These are phyloP conservation scores for Ascochyta lentis DNA, from an alignment of 2,329 filamentous ascomycete species.

Conservation along the genomic window DNA sequence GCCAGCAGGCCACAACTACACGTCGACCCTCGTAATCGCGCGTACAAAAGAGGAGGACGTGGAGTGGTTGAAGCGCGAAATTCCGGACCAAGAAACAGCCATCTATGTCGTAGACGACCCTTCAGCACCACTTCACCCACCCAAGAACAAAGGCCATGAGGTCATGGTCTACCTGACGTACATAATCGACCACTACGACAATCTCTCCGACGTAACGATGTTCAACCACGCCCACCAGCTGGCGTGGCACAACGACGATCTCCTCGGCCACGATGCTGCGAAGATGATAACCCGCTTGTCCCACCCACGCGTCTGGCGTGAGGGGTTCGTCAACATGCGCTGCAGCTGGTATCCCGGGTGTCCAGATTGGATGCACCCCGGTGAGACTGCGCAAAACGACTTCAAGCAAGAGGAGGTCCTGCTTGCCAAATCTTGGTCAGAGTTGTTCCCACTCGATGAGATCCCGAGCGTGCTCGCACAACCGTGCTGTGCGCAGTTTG, in stretches of 20 bases:
- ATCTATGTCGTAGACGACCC: constrained; percentile 63
- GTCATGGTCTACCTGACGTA: constrained; percentile 68
- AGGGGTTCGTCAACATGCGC: constrained; percentile 63
- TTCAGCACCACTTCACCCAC: constrained; percentile 56
- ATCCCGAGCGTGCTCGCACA: constrained; percentile 62
- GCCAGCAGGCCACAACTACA: constrained; percentile 58
- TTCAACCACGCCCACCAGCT: constrained; percentile 68
- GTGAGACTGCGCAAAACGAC: constrained; percentile 46
- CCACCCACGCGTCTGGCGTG: constrained; percentile 54
- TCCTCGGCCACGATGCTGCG: constrained; percentile 53
- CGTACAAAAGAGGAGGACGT: constrained; percentile 60
- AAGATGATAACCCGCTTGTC: constrained; percentile 55
- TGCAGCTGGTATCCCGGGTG: constrained; percentile 64
- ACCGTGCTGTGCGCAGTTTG: constrained; percentile 71
- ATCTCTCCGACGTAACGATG: constrained; percentile 64
- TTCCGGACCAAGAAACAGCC: constrained; percentile 56
- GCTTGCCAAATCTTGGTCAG: constrained; percentile 54
- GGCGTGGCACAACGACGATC: constrained; percentile 65
- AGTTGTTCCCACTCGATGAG: constrained; percentile 57
- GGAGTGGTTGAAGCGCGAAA: constrained; percentile 60
- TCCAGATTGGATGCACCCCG: constrained; percentile 61
- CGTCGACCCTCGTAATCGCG: constrained; percentile 62
- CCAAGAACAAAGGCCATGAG: constrained; percentile 67
- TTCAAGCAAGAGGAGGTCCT: constrained; percentile 55
- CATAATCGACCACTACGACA: constrained; percentile 67